Evolutionary conservation across 148 eudicot species (phyloP).

Genomic region (Camellia sinensis): DNA sequence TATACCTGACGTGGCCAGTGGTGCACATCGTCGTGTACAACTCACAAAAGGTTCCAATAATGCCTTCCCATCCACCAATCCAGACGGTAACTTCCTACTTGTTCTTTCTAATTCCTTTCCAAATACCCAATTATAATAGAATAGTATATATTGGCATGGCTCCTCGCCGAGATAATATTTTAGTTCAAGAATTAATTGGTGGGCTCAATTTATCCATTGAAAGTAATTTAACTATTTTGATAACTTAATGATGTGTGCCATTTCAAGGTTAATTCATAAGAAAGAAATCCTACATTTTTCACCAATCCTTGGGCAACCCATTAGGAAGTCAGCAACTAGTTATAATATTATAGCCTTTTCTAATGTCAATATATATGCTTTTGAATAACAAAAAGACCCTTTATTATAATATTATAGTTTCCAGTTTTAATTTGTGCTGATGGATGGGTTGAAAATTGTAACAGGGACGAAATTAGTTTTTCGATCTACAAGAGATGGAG

Average conservation of each 20-base stretch:
- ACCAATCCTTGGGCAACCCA: background rate
- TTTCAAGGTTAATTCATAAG: background rate
- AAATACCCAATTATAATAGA: background rate
- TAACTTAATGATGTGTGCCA: background rate
- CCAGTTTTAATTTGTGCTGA: no score
- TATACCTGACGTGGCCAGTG: background rate
- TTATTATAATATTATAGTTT: no score
- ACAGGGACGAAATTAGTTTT: no score
- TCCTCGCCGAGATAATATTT: background rate
- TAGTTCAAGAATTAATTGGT: background rate
- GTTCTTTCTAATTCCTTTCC: background rate
- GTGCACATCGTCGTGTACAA: background rate
- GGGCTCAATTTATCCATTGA: background rate
- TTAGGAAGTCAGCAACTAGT: background rate
- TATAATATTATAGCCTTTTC: background rate
- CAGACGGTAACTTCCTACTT: no score
- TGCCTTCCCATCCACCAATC: no score
- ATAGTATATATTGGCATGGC: background rate
- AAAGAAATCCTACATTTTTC: background rate
- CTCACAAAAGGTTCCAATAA: no score
- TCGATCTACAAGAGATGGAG: no score
- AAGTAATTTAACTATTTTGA: no score
- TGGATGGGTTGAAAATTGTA: no score
- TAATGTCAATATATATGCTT: no score
- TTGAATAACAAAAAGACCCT: no score